Evolutionary conservation across 1,139 yeast species (phyloP).

Genomic region (Tardiomyces blankii): DNA sequence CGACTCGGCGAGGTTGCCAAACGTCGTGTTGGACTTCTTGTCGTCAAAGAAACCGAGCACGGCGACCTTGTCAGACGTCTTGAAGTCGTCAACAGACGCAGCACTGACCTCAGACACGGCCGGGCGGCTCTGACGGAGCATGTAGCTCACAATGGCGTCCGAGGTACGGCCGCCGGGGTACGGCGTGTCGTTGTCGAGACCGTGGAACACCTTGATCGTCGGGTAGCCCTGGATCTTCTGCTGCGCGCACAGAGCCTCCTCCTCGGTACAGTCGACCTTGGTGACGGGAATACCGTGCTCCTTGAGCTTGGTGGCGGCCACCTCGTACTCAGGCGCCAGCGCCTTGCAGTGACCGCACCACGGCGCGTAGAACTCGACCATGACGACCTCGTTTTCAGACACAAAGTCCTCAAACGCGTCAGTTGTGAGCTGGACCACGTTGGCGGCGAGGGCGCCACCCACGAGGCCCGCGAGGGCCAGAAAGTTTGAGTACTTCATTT

Average conservation of each 20-base stretch:
- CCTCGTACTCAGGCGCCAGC: slow-evolving; percentile 80
- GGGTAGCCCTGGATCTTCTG: slow-evolving; percentile 86
- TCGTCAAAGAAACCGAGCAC: slow-evolving; percentile 36
- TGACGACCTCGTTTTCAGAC: slow-evolving; percentile 61
- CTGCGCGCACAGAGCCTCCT: slow-evolving; percentile 65
- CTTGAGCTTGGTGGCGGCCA: slow-evolving; percentile 70
- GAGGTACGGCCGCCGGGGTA: slow-evolving; percentile 83
- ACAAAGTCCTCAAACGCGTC: slow-evolving; percentile 56
- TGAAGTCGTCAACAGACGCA: slow-evolving; percentile 39
- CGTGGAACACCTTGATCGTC: slow-evolving; percentile 76
- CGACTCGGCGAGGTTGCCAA: slow-evolving; percentile 40
- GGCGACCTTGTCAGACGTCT: slow-evolving; percentile 36
- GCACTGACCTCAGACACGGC: slow-evolving; percentile 49
- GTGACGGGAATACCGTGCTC: slow-evolving; percentile 65
- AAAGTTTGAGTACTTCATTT: background rate
- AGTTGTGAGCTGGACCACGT: slow-evolving; percentile 68
- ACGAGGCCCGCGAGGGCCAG: slow-evolving; percentile 8
- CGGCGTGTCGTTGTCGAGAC: slow-evolving; percentile 34
- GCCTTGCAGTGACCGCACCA: slow-evolving; percentile 99
- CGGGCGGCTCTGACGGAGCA: slow-evolving; percentile 79
- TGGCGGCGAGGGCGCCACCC: slow-evolving; percentile 65
- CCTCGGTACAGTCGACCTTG: slow-evolving; percentile 87
- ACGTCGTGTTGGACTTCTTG: slow-evolving; percentile 36
- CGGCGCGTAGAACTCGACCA: slow-evolving; percentile 96
- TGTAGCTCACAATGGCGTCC: slow-evolving; percentile 62